Conservation (phyloP, 495 filamentous ascomycete species). For the Evernia prunastri region DNA sequence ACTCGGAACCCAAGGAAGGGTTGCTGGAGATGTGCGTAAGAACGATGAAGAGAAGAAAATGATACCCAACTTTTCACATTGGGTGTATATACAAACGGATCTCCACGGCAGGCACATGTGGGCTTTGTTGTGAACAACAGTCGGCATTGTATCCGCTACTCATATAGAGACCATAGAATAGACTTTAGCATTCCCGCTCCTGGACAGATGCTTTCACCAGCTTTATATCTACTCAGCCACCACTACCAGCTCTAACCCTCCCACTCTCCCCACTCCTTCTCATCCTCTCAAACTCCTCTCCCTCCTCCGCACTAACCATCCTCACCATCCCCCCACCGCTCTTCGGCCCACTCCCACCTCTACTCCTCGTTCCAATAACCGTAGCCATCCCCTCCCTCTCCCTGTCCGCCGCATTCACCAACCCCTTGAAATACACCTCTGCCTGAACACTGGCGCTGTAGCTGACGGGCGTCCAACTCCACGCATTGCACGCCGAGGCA, state of each 20-base stretch:
- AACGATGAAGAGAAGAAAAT: constrained; percentile 84
- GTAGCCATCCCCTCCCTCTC: constrained; percentile 14
- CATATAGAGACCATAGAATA: constrained; percentile 11
- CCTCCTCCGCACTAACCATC: constrained; percentile 17
- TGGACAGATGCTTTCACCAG: not conserved
- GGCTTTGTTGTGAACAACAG: constrained; percentile 2
- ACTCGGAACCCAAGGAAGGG: constrained; percentile 85
- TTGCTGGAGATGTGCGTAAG: constrained; percentile 90
- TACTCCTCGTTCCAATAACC: constrained; percentile 9
- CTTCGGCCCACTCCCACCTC: constrained; percentile 14
- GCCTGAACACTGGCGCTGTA: constrained; percentile 69
- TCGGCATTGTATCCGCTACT: constrained; percentile 14
- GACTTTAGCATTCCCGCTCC: not conserved
- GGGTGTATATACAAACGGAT: constrained; percentile 3
- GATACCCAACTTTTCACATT: constrained; percentile 19
- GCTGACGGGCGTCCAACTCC: constrained; percentile 64
- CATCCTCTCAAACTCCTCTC: constrained; percentile 11
- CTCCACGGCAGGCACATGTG: not conserved
- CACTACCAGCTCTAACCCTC: constrained; percentile 26
- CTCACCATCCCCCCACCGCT: constrained; percentile 3
- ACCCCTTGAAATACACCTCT: constrained; percentile 64
- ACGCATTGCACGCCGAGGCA: constrained; percentile 56
- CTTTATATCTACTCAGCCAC: constrained; percentile 5
- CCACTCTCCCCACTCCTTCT: constrained; percentile 16
- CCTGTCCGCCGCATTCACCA: constrained; percentile 39